Base-by-base conservation (phyloP, 139 green algal species). In the Pseudopediastrum boryanum region DNA sequence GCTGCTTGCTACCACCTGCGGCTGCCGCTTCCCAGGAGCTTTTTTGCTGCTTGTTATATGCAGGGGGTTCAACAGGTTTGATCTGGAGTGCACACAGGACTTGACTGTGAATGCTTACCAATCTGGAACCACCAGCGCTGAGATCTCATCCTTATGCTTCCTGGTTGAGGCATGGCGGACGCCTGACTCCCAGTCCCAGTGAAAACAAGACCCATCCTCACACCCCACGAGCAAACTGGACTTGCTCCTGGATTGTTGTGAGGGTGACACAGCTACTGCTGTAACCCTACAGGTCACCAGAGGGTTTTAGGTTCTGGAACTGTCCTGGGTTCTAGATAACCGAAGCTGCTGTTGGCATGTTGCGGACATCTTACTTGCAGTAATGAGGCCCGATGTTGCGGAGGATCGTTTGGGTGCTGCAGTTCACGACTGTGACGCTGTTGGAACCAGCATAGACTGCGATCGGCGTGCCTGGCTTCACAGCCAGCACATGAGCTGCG, bases 101-200 rank as follows among this genome's bases (percentile, higher is more conserved):
- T 21, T 7, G 35, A 2, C 46, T 63, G 19, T 36, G 41, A 72
- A 16, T 19, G 16, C 71, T 56, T 43, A 79, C 72, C 72, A 71
- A 6, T 31, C 5, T 5, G 46, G 74, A 21, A 29, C 25, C 23
- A 64, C 35, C 10, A 64, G 46, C 51, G 74, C 74, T 46, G 62
- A 58, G 4, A 81, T 44, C 38, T 81, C 74, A 29, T 38, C 23
- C 9, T 42, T 56, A 19, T 21, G 29, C 48, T 68, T 46, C 31
- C 73, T 54, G 29, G 48, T 58, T 43, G 6, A 36, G 33, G 29
- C 33, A 1, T 66, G 21, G 74, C 74, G 73, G 25, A 13, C 21
- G 9, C 74, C 74, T 1, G 44, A 21, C 33, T 51, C 36, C 59
- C 46, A 71, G 44, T 81, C 74, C 62, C 62, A 81, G 62, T 33